Percentiles rank a stretch among this genome's conserved stretches.
These are phyloP conservation scores for Rhizophora apiculata DNA, from an alignment of 345 rosid genomes.

Conservation along the genomic window DNA sequence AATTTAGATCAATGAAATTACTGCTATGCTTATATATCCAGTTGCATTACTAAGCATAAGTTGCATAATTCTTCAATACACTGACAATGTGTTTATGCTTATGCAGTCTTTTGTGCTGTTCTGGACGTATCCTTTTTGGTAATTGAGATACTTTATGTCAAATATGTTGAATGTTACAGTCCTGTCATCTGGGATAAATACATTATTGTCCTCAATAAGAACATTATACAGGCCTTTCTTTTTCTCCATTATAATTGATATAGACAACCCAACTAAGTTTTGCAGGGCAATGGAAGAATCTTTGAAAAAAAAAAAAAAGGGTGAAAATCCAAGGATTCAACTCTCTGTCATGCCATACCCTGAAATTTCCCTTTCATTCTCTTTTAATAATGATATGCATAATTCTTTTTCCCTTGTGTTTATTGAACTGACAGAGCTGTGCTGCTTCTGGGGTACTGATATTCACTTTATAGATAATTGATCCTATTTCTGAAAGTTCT, in stretches of 20 bases:
- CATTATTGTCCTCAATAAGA: neutral
- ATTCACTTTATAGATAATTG: too few species aligned
- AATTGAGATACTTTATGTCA: slow-evolving; percentile 1
- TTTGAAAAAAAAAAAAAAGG: too few species aligned
- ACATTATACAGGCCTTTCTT: neutral
- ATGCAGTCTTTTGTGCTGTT: slow-evolving; percentile 98
- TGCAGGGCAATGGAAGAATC: too few species aligned
- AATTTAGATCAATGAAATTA: neutral
- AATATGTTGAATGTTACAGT: slow-evolving; percentile 4
- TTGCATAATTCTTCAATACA: slow-evolving; percentile 2
- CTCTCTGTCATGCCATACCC: neutral
- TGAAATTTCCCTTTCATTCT: neutral
- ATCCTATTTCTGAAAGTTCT: neutral
- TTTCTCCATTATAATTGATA: too few species aligned
- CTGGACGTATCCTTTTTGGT: slow-evolving; percentile 92
- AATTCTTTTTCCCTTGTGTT: neutral
- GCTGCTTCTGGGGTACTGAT: neutral
- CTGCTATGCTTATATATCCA: neutral
- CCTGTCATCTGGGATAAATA: neutral
- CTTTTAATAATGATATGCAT: neutral
- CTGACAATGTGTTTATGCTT: slow-evolving; percentile 21
- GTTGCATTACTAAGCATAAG: neutral
- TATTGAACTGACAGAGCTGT: neutral
- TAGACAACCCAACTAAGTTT: too few species aligned
- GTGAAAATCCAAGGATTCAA: too few species aligned